Evolutionary conservation across 257 asterid genomes (phyloP).

Genomic region (Fraxinus anomala): DNA sequence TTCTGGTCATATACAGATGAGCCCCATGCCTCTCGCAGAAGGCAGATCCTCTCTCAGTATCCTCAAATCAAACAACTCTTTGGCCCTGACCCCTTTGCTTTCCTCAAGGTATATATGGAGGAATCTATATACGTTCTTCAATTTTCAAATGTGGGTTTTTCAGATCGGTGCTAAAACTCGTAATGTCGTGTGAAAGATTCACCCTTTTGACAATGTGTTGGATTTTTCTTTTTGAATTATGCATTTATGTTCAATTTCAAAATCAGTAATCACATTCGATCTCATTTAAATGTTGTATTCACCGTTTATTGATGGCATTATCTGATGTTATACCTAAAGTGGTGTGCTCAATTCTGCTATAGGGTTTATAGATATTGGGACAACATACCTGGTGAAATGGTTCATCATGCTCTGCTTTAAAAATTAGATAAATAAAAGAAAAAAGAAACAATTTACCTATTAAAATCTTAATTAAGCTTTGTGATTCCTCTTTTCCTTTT

Average conservation of each 20-base stretch:
- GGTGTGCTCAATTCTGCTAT: neutral
- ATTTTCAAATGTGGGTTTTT: too few species aligned
- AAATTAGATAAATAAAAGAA: too few species aligned
- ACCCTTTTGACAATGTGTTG: neutral
- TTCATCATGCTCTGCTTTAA: too few species aligned
- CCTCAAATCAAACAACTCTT: conserved; percentile 82
- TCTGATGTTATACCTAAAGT: neutral
- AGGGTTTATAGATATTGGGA: neutral
- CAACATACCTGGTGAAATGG: too few species aligned
- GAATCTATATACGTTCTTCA: too few species aligned
- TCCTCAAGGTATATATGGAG: conserved; percentile 42
- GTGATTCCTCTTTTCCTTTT: neutral
- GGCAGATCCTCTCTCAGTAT: conserved; percentile 80
- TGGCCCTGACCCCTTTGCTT: conserved; percentile 91
- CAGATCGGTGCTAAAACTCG: conserved; percentile 6
- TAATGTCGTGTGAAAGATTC: conserved; percentile 16
- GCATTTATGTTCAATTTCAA: neutral
- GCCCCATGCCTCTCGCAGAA: conserved; percentile 93
- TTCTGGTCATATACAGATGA: conserved; percentile 96
- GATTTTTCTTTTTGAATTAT: neutral
- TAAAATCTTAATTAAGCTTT: neutral
- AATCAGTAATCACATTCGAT: neutral
- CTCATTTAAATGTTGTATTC: neutral
- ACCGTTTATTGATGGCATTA: neutral
- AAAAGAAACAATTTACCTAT: neutral